Evolutionary conservation across 306 rosid genomes (phyloP).

Genomic region (Cucurbita moschata): DNA sequence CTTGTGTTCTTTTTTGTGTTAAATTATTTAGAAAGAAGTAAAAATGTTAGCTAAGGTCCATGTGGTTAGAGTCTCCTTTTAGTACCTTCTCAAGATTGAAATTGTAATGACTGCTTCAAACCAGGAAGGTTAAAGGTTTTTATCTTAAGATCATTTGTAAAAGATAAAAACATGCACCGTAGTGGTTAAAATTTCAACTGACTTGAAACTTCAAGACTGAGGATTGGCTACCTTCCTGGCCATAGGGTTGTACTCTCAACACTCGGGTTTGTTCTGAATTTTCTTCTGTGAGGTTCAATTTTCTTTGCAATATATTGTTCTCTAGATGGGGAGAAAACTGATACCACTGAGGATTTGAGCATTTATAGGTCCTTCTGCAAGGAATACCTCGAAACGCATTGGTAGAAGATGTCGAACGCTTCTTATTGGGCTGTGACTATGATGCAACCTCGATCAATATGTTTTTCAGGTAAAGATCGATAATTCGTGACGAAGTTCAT

Average conservation of each 20-base stretch:
- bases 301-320: not conserved
- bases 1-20: not conserved
- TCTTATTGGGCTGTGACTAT: conserved; percentile 40
- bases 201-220: not conserved
- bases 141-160: not conserved
- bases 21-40: not conserved
- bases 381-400: conserved; percentile 32
- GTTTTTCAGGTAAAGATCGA: conserved; percentile 28
- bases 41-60: not conserved
- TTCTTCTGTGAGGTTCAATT: not conserved
- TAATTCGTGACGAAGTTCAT: not conserved
- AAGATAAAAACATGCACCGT: not conserved
- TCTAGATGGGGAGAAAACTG: not conserved
- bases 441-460: conserved; percentile 32
- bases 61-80: not conserved
- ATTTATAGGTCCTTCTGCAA: conserved; percentile 46
- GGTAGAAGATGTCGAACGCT: conserved; percentile 37
- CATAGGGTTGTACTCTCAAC: not conserved
- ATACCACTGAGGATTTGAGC: conserved; percentile 10
- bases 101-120: not conserved
- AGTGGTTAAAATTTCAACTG: not conserved
- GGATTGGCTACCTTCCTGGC: not conserved
- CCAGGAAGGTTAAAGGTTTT: not conserved
- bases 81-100: not conserved
- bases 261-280: not conserved